Conservation (phyloP, 495 filamentous ascomycete species). For the Trichoderma asperelloides region DNA sequence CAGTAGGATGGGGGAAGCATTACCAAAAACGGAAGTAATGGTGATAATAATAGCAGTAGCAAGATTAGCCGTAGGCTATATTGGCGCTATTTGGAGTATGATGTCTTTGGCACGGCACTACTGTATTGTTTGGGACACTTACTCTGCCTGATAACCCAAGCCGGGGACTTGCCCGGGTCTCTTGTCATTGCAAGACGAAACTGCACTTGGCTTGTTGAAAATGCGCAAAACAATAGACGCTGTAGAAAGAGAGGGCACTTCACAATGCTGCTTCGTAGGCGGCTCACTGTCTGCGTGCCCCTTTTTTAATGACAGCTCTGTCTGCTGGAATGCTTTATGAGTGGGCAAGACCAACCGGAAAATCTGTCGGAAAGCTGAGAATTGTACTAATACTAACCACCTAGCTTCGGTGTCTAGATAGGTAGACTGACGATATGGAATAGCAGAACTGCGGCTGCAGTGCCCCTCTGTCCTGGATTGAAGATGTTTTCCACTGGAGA, state of each 20-base stretch:
- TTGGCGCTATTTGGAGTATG: too few relatives aligned
- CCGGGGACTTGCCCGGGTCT: too few relatives aligned
- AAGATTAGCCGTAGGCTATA: too few relatives aligned
- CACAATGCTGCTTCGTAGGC: background rate
- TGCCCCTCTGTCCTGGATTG: too few relatives aligned
- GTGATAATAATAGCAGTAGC: too few relatives aligned
- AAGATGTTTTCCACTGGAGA: too few relatives aligned
- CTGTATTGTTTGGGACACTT: too few relatives aligned
- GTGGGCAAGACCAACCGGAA: background rate
- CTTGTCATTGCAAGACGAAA: background rate
- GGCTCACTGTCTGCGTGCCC: background rate
- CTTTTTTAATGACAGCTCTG: background rate
- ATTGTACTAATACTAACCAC: background rate
- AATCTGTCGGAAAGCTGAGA: background rate
- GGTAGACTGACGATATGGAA: background rate
- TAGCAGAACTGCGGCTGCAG: too few relatives aligned
- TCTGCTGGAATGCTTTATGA: background rate
- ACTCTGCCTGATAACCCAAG: too few relatives aligned
- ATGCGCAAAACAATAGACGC: background rate
- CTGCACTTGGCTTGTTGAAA: background rate
- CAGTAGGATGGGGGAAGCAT: background rate
- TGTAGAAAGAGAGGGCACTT: background rate
- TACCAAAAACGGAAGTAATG: background rate
- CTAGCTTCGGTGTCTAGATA: background rate
- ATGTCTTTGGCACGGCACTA: too few relatives aligned